Conservation (phyloP, 1,139 yeast genomes). For the Geotrichum fermentans region DNA sequence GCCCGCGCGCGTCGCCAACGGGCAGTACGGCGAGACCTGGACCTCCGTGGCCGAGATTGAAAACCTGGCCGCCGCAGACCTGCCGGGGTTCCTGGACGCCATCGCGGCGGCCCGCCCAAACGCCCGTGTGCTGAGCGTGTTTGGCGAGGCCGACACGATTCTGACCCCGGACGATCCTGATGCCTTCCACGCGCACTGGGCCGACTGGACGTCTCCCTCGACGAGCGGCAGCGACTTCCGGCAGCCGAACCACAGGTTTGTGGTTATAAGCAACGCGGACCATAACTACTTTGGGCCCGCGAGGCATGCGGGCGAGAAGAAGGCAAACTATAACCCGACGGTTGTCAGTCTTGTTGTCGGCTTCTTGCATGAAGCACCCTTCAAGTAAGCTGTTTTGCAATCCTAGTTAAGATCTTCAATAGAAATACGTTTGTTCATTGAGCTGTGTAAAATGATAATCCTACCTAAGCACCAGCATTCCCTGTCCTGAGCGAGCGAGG, state of each 20-base stretch:
- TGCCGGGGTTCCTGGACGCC: constrained; percentile 10
- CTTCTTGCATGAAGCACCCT: neutral
- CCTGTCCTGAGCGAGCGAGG: no score
- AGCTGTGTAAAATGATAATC: no score
- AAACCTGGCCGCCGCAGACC: constrained; percentile 6
- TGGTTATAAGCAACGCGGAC: constrained; percentile 19
- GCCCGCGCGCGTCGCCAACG: constrained; percentile 9
- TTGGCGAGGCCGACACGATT: constrained; percentile 17
- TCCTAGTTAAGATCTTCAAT: no score
- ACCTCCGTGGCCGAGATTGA: constrained; percentile 14
- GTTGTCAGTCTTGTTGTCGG: constrained; percentile 13
- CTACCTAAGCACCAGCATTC: no score
- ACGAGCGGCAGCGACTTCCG: neutral
- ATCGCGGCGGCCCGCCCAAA: neutral
- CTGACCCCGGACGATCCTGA: constrained; percentile 17
- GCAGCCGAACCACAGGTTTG: constrained; percentile 1
- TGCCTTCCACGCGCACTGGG: neutral
- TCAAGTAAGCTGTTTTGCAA: neutral
- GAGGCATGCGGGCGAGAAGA: constrained; percentile 15
- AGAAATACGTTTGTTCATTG: no score
- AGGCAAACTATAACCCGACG: constrained; percentile 18
- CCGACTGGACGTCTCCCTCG: neutral
- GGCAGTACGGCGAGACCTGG: constrained; percentile 15
- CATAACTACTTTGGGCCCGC: constrained; percentile 21
- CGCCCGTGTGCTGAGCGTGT: constrained; percentile 5